Evolutionary conservation across 2,329 filamentous ascomycete genomes (phyloP), one percentile per base, ranked within the genome.

Genomic region (Aspergillus quadricinctus): DNA sequence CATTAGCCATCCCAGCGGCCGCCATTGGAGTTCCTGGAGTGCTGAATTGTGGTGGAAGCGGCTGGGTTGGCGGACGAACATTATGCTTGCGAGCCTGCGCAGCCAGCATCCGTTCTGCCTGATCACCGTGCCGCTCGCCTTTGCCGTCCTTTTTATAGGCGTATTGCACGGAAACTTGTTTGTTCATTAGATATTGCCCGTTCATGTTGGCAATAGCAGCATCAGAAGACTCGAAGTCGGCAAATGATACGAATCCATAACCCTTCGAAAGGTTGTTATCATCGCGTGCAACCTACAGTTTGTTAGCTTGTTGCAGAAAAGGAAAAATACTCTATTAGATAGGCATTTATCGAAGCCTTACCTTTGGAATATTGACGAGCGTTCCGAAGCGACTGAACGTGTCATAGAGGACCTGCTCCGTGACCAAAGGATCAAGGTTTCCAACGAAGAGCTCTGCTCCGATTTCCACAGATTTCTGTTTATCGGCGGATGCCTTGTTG

Each of bases 131-230:
- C 57, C 94, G 83, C 77, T 97, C 93, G 66, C 93, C 93, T 78
- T 96, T 96, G 64, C 94, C 94, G 69, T 99, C 94, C 77, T 97
- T 97, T 82, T 99, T 99, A 83, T 96, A 97, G 41, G 94, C 94
- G 74, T 97, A 99, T 75, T 97, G 93, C 48, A 99, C 94, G 2
- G 89, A 90, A 66, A 97, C 88, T 74, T 96, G 90, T 78, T 96
- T 96, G 80, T 94, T 96, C 81, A 96, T 92, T 58, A 99, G 85
- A 75, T 94, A 97, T 77, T 97, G 92, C 52, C 91, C 91, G 72
- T 96, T 89, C 88, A 99, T 92, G 72, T 93, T 94, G 63, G 87
- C 83, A 61, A 96, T 90, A 45, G 94, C 92, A 60, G 90, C 88
- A 69, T 99, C 94, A 10, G 91, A 94, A 65, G 91, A 89, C 69